These are phyloP conservation scores for Penicillium fimorum DNA, from an alignment of 495 filamentous ascomycete genomes.

Conservation along the genomic window DNA sequence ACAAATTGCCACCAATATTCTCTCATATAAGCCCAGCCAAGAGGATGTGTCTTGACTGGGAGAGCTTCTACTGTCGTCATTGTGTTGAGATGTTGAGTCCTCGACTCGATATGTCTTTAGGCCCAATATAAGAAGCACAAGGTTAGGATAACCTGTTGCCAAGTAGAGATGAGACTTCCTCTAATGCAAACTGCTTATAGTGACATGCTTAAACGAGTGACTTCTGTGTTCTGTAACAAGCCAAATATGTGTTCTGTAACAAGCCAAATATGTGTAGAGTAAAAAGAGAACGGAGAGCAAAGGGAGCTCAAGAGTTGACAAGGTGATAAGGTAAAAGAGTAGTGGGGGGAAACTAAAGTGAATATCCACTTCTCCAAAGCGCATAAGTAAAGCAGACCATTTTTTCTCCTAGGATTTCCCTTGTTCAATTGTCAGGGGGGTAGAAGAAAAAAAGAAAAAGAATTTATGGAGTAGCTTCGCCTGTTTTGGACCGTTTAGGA, in stretches of 20 bases:
- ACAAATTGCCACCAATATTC: constrained; percentile 47
- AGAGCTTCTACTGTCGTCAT: constrained; percentile 32
- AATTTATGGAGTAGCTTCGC: constrained; percentile 16
- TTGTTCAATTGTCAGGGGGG: constrained; percentile 6
- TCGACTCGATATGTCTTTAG: constrained; percentile 1
- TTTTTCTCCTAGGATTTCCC: constrained; percentile 13
- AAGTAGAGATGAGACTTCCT: constrained; percentile 1
- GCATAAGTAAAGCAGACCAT: constrained; percentile 4
- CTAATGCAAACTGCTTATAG: constrained; percentile 1
- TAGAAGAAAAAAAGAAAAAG: constrained; percentile 4
- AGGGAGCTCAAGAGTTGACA: constrained; percentile 8
- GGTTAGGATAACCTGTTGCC: not conserved
- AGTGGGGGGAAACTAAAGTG: constrained; percentile 9
- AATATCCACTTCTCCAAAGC: constrained; percentile 12
- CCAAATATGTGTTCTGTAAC: not conserved
- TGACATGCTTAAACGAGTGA: constrained; percentile 10
- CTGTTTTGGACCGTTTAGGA: constrained; percentile 18
- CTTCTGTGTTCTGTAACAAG: not conserved
- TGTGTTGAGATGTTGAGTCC: not conserved
- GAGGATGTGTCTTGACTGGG: constrained; percentile 24
- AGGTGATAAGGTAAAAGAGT: constrained; percentile 12
- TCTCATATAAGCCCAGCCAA: constrained; percentile 40
- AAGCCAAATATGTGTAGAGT: not conserved
- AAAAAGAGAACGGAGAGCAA: not conserved
- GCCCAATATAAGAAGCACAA: not conserved